A percentile compares a stretch with the other conserved stretches of the same genome.
phyloP scores from a whole-genome alignment of 2,329 filamentous ascomycete genomes.

The Talaromyces sp. region DNA sequence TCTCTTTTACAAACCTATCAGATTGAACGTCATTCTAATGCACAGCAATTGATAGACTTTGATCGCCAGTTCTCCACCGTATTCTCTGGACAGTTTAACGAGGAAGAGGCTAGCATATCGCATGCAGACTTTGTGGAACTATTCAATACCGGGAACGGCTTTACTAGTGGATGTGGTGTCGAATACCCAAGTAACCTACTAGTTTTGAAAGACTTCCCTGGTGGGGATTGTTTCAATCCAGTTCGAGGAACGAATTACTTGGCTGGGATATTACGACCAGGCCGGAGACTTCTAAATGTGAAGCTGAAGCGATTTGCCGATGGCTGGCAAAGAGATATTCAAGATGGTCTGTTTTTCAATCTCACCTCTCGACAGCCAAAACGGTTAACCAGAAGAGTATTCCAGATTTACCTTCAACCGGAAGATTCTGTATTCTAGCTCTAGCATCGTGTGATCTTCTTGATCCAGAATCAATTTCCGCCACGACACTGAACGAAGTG shows the following conservation, averaged over 20 bases:
- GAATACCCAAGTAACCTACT: conserved; percentile 21
- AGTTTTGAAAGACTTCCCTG: no score
- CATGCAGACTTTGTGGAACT: conserved; percentile 33
- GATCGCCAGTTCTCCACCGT: conserved; percentile 32
- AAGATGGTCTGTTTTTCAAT: no score
- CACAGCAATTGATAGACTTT: conserved; percentile 35
- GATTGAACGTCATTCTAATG: conserved; percentile 32
- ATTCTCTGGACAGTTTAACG: no score
- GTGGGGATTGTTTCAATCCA: no score
- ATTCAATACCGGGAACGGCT: conserved; percentile 33
- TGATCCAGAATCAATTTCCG: no score
- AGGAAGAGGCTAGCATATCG: conserved; percentile 20
- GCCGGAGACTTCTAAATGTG: conserved; percentile 31
- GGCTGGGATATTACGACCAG: conserved; percentile 29
- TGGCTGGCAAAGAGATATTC: conserved; percentile 9
- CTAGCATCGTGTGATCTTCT: no score
- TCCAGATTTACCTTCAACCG: no score
- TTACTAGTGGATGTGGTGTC: conserved; percentile 37
- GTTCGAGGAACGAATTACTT: conserved; percentile 18
- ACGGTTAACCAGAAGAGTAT: no score
- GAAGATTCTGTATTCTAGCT: no score
- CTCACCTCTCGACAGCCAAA: no score
- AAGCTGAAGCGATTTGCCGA: conserved; percentile 33
- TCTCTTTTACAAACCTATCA: conserved; percentile 34
- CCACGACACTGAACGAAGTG: no score